Base-by-base conservation (phyloP, 352 stramenopile species). In the Discostella stelligera region DNA sequence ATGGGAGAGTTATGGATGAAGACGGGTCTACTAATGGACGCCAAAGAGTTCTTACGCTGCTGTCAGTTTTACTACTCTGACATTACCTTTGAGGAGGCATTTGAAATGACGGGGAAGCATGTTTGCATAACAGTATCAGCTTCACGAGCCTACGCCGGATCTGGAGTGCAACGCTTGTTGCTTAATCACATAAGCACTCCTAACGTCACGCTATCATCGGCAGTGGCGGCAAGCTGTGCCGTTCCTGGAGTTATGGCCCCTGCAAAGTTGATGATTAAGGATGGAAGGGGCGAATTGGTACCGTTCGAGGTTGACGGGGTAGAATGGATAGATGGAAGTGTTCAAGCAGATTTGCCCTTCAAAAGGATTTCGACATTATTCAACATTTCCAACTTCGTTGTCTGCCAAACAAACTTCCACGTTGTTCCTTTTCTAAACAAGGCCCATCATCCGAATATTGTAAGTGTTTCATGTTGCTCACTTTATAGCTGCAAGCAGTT, bases 101-200 rank as follows among this genome's bases (percentile, higher is more conserved):
- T 95, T 83, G 84, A 96, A 55, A 91, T 94, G 65, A 98, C 95
- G 0, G 88, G 93, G 3, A 96, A 96, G 27, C 92, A 97, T 80
- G 92, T 98, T 54, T 97, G 94, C 72, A 98, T 98, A 79, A 97
- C 95, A 0, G 95, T 98, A 0, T 96, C 94, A 0, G 94, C 94
- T 9, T 96, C 89, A 25, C 91, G 95, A 48, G 80, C 88, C 6
- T 86, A 62, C n/a, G 91, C 94, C 69, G 94, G 94, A 27, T 68
- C 74, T 3, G 78, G 80, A 10, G 71, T 80, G 25, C 89, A 94
- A 68, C 84, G 89, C 62, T 79, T 98, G 37, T 77, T 97, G 48
- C 71, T 97, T 54, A 98, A 96, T 83, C 94, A 98, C 80, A 95
- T 98, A 70, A 97, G 90, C 48, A 97, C 95, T 5, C 94, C 94